Base-by-base conservation (phyloP, 164 flowering plant species). In the Sedum album region DNA sequence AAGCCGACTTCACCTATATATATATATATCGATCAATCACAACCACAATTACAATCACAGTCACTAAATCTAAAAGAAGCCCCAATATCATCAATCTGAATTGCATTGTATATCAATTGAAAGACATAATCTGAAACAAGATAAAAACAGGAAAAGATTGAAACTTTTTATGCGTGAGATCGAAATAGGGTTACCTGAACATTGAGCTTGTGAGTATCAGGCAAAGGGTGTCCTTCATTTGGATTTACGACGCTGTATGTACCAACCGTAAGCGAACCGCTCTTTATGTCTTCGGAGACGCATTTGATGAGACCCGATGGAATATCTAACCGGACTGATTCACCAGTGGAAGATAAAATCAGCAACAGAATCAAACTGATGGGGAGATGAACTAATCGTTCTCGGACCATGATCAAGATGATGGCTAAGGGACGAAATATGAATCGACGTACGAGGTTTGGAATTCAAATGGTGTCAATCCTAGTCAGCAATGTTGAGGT, bases 241-340 rank as follows among this genome's bases (percentile, higher is more conserved):
- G 84, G 86, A 44, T 86, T 88, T 42, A 85, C 83, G 68, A 89
- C 64, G 75, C 46, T 44, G 79, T 86, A 89, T 49, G 83, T 79
- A n/a, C 89, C 93, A 2, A 88, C 88, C 0, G 88, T 67, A 83
- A 87, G 75, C 63, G 92, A 72, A 69, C 82, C 76, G 77, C 33
- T 66, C 57, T 79, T 83, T 49, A 87, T 80, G 63, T 87, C 96
- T 64, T 89, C 92, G 10, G 88, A 35, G 62, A 87, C 80, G 77
- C 92, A 87, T 76, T 84, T 87, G 35, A 85, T 76, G 69, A 72
- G 83, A 81, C 86, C 86, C 6, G 88, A 83, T 68, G 76, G 69
- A 46, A 89, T 73, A 21, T 87, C 90, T 77, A 85, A 85, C 6
- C 84, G 79, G 7, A 87, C 20, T 0, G 89, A 79, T 62, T 80